Percentiles rank a stretch among this genome's conserved stretches.
Evolutionary conservation across 2,329 filamentous ascomycete genomes (phyloP).

Genomic region (Stemphylium lycopersici): DNA sequence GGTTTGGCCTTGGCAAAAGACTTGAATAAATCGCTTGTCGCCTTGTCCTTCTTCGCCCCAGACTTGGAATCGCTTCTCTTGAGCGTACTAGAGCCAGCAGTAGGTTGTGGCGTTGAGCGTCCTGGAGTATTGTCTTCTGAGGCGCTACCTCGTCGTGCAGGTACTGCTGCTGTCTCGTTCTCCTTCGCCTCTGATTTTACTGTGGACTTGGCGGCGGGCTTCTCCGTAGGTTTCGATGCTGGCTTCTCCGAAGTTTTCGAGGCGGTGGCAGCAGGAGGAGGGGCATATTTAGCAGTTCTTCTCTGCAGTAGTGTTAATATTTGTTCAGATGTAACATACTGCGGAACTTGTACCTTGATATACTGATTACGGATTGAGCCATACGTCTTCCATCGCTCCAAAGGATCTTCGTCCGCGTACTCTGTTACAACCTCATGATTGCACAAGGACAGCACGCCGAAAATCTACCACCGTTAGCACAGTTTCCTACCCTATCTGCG

Average conservation of each 20-base stretch:
- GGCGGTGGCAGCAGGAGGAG: slow-evolving; percentile 41
- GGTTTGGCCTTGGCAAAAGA: slow-evolving; percentile 76
- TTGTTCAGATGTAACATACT: not conserved
- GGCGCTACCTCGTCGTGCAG: slow-evolving; percentile 27
- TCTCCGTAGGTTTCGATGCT: slow-evolving; percentile 18
- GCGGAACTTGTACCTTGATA: slow-evolving; percentile 57
- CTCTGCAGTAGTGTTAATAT: slow-evolving; percentile 48
- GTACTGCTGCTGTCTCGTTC: slow-evolving; percentile 22
- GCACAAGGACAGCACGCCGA: slow-evolving; percentile 74
- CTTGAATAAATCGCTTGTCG: slow-evolving; percentile 70
- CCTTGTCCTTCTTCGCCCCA: slow-evolving; percentile 64
- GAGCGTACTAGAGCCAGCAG: slow-evolving; percentile 25
- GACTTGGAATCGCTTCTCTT: slow-evolving; percentile 50
- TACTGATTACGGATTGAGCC: slow-evolving; percentile 77
- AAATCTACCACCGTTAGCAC: slow-evolving; percentile 58
- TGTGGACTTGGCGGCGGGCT: slow-evolving; percentile 25
- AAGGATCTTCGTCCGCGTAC: slow-evolving; percentile 63
- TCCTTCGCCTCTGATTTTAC: slow-evolving; percentile 25
- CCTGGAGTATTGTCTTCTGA: slow-evolving; percentile 42
- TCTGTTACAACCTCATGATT: slow-evolving; percentile 67
- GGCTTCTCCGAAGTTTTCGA: slow-evolving; percentile 17
- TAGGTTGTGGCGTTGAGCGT: slow-evolving; percentile 42
- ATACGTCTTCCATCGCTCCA: slow-evolving; percentile 66
- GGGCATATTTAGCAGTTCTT: slow-evolving; percentile 47
- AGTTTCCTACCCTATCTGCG: not conserved